These are phyloP conservation scores for Cutaneotrichosporon sp. DNA, from an alignment of 1,284 basidiomycete species.

Conservation along the genomic window DNA sequence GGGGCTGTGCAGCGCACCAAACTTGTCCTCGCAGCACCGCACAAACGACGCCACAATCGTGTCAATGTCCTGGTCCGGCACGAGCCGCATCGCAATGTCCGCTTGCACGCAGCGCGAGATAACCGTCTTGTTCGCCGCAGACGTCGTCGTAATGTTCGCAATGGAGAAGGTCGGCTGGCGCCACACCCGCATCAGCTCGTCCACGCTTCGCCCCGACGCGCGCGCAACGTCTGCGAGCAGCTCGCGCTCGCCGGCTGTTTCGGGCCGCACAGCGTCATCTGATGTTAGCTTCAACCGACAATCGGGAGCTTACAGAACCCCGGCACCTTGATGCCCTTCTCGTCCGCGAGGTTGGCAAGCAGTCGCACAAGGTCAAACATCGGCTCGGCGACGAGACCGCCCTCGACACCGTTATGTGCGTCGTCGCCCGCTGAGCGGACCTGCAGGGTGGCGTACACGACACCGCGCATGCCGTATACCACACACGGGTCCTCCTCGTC, in stretches of 20 bases:
- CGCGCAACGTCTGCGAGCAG: slow-evolving; percentile 64
- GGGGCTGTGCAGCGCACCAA: slow-evolving; percentile 59
- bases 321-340: slow-evolving; percentile 63
- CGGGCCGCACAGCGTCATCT: slow-evolving; percentile 70
- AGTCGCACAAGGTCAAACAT: slow-evolving; percentile 91
- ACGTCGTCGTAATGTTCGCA: slow-evolving; percentile 39
- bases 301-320: slow-evolving; percentile 65
- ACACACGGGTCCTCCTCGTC: slow-evolving; percentile 90
- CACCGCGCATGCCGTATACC: slow-evolving; percentile 89
- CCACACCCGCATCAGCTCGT: slow-evolving; percentile 69
- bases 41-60: slow-evolving; percentile 62
- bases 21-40: slow-evolving; percentile 59
- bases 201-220: slow-evolving; percentile 59
- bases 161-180: slow-evolving; percentile 50
- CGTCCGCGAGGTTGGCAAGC: slow-evolving; percentile 65
- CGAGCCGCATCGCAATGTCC: slow-evolving; percentile 80
- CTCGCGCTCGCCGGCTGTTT: slow-evolving; percentile 61
- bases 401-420: slow-evolving; percentile 67
- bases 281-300: slow-evolving; percentile 1
- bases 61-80: slow-evolving; percentile 79
- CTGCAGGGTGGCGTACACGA: slow-evolving; percentile 57
- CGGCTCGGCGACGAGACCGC: slow-evolving; percentile 78
- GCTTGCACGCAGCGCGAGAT: slow-evolving; percentile 76
- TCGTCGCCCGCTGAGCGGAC: slow-evolving; percentile 56
- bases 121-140: slow-evolving; percentile 56